Base-by-base conservation (phyloP, 305 asterid species). In the Fraxinus platypoda region DNA sequence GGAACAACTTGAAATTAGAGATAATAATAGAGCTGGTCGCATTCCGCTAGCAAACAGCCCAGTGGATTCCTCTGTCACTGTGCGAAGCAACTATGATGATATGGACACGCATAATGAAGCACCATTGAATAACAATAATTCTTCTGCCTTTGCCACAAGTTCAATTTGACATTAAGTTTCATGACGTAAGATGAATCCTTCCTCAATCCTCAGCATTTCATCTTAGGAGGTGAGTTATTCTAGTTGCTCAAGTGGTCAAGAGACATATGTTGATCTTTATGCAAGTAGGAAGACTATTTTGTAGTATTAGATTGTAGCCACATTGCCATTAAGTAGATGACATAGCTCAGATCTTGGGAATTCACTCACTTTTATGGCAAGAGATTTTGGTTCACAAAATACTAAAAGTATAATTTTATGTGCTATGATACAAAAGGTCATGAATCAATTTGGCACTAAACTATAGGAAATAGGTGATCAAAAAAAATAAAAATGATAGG, bases 1-100 rank as follows among this genome's bases (percentile, higher is more conserved):
- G 96, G 98, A 93, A 81, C 94, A 87, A 83, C 97, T 94, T 76
- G 97, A 93, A 83, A 83, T 92, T 70, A 88, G 90, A 86, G 96
- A 90, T 74, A 84, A 81, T 79, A 83, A 83, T 84, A 83, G 78
- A 62, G 46, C 82, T 71, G 85, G 80, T 33, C 78, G 68, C 64
- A 87, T 71, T 78, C 71, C 86, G 6, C 66, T 70, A 62, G 52
- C 86, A 77, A 85, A 80, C 81, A 84, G 81, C 57, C 72, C 84
- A 28, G 90, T 9, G 41, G 85, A 79, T 81, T 82, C 91, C 77
- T 81, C 95, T 43, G 84, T 59, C 64, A 68, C 80, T 26, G 87
- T 80, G 78, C 87, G 78, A 84, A 86, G 86, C 82, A 90, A 83
- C 90, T 87, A 37, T 74, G 87, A 80, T 66, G 79, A 83, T 77